Evolutionary conservation across 2,329 filamentous ascomycete species (phyloP).

Genomic region (Plenodomus biglobosus): DNA sequence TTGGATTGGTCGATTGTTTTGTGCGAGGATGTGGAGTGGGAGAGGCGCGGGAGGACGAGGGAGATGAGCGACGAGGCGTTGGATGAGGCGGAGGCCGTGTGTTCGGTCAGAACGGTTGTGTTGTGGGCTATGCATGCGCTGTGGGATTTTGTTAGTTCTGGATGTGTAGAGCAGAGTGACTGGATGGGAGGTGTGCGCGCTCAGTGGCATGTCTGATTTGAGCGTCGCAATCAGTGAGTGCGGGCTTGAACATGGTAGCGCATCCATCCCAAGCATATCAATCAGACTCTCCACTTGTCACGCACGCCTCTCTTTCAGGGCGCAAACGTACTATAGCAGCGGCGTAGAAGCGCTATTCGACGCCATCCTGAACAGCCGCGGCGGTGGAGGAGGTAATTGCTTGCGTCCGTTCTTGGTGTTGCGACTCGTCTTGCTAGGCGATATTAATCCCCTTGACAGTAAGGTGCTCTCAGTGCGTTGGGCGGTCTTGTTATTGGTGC

Average conservation of each 20-base stretch:
- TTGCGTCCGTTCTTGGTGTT: constrained; percentile 3
- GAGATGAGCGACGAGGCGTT: constrained; percentile 86
- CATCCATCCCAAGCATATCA: too few relatives aligned
- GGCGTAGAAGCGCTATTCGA: constrained; percentile 44
- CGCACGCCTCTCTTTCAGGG: background rate
- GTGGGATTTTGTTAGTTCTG: constrained; percentile 13
- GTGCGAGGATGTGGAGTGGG: constrained; percentile 77
- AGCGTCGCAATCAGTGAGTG: too few relatives aligned
- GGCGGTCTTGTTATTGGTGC: constrained; percentile 2
- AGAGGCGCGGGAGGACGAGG: constrained; percentile 92
- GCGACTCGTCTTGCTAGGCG: constrained; percentile 5
- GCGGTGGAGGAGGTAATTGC: constrained; percentile 2
- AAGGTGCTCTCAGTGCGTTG: constrained; percentile 3
- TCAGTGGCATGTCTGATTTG: too few relatives aligned
- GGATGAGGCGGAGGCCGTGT: constrained; percentile 81
- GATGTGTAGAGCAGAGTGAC: background rate
- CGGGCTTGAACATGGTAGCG: too few relatives aligned
- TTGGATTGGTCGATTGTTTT: constrained; percentile 91
- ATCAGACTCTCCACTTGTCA: too few relatives aligned
- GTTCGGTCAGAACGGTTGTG: constrained; percentile 89
- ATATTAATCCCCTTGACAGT: constrained; percentile 8
- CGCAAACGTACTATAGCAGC: constrained; percentile 42
- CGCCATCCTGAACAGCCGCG: constrained; percentile 33
- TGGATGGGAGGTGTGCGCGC: background rate
- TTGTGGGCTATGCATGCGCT: constrained; percentile 95